Conservation (phyloP, 345 rosid genomes). For the Melastoma malabathricum region DNA sequence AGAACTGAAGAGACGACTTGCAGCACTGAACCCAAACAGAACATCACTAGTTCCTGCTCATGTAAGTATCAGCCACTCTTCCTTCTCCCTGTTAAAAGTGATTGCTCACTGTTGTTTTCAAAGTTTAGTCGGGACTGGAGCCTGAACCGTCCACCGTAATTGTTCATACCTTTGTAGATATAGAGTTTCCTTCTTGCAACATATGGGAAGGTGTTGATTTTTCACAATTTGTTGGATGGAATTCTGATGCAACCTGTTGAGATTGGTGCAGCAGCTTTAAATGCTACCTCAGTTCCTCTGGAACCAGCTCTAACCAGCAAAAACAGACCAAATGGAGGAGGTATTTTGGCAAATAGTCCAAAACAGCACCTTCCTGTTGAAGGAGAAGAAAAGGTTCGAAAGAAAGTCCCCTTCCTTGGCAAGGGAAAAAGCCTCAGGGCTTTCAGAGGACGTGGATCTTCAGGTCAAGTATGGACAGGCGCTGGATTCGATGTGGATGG, state of each 20-base stretch:
- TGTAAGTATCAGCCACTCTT: slow-evolving; percentile 25
- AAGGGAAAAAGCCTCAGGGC: slow-evolving; percentile 55
- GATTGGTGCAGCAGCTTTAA: slow-evolving; percentile 15
- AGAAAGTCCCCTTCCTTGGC: slow-evolving; percentile 49
- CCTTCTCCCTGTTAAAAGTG: neutral
- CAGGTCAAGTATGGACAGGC: slow-evolving; percentile 64
- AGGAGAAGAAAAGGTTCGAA: slow-evolving; percentile 45
- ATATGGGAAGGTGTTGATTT: slow-evolving; percentile 12
- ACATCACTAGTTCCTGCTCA: slow-evolving; percentile 27
- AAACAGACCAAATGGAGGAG: slow-evolving; percentile 19
- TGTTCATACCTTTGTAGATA: neutral
- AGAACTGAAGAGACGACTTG: slow-evolving; percentile 73
- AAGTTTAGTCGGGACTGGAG: neutral
- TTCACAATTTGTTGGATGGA: slow-evolving; percentile 29
- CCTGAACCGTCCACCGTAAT: too few relatives aligned
- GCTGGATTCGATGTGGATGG: slow-evolving; percentile 67
- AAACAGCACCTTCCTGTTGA: slow-evolving; percentile 30
- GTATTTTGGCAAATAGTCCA: slow-evolving; percentile 21
- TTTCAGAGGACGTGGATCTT: slow-evolving; percentile 44
- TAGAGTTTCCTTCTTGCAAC: too few relatives aligned
- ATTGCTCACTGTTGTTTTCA: neutral
- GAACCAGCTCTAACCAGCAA: slow-evolving; percentile 15
- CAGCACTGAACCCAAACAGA: slow-evolving; percentile 64
- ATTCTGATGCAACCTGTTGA: slow-evolving; percentile 16
- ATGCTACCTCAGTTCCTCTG: slow-evolving; percentile 18